A percentile compares a stretch with the other conserved stretches of the same genome.
Evolutionary conservation across 2,329 filamentous ascomycete species (phyloP).

Genomic region (Sclerotinia spermophila): DNA sequence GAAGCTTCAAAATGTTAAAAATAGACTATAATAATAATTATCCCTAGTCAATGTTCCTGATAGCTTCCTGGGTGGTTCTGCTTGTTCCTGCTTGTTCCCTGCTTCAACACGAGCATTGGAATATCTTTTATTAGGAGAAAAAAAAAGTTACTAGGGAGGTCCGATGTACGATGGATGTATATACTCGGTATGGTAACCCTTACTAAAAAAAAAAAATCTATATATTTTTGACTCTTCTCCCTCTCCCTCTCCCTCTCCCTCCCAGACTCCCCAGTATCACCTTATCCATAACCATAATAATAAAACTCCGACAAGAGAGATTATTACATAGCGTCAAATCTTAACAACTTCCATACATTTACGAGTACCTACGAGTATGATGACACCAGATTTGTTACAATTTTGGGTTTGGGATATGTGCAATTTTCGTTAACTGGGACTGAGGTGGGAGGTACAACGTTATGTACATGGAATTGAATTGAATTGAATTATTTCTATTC

Average conservation of each 20-base stretch:
- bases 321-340: constrained; percentile 1
- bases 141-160: too few relatives aligned
- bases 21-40: not conserved
- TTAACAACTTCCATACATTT: not conserved
- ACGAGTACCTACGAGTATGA: not conserved
- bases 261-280: not conserved
- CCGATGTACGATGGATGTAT: too few relatives aligned
- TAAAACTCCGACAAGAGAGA: not conserved
- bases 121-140: too few relatives aligned
- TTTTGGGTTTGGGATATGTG: not conserved
- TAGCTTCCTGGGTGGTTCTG: not conserved
- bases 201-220: constrained; percentile 6
- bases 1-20: not conserved
- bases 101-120: not conserved
- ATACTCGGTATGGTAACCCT: not conserved
- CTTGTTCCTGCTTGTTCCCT: not conserved
- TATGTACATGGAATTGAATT: not conserved
- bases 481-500: not conserved
- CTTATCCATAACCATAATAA: not conserved
- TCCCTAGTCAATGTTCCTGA: not conserved
- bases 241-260: too few relatives aligned
- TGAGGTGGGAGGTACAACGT: not conserved
- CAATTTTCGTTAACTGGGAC: not conserved
- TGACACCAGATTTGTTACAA: not conserved
- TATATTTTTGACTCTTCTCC: not conserved